A percentile compares a stretch with the other conserved stretches of the same genome.
phyloP scores from a whole-genome alignment of 768 basidiomycete genomes.

The Calocybe indica region DNA sequence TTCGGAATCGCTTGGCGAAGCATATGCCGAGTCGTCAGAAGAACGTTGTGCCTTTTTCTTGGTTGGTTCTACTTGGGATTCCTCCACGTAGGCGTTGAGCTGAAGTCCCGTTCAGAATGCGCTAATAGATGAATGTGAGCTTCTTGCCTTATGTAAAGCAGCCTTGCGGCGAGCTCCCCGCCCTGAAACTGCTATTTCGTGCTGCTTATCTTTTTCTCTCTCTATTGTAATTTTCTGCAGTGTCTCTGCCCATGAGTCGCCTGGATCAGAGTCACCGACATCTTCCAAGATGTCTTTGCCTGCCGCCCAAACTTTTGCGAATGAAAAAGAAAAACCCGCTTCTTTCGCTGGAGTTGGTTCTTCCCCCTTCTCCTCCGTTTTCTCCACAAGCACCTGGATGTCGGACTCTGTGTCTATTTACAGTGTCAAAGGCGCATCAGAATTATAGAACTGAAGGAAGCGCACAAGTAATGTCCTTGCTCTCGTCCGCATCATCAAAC shows the following conservation, averaged over 20 bases:
- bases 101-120: constrained; percentile 8
- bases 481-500: constrained; percentile 59
- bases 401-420: constrained; percentile 69
- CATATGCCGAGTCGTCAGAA: constrained; percentile 29
- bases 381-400: constrained; percentile 82
- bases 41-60: constrained; percentile 8
- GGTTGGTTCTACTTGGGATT: constrained; percentile 3
- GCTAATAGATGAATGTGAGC: neutral
- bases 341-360: constrained; percentile 43
- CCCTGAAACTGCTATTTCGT: constrained; percentile 54
- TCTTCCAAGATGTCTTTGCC: constrained; percentile 70
- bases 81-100: constrained; percentile 25
- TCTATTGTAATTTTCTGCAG: constrained; percentile 47
- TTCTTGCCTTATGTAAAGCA: constrained; percentile 39
- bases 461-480: constrained; percentile 68
- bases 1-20: neutral
- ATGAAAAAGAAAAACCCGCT: constrained; percentile 63
- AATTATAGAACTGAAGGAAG: constrained; percentile 3
- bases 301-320: constrained; percentile 90
- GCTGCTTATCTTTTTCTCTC: constrained; percentile 31
- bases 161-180: constrained; percentile 74
- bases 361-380: constrained; percentile 70
- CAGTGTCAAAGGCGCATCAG: constrained; percentile 1
- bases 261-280: constrained; percentile 53
- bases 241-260: constrained; percentile 80